These are phyloP conservation scores for Catharanthus roseus DNA, from an alignment of 257 asterid species.

Conservation along the genomic window DNA sequence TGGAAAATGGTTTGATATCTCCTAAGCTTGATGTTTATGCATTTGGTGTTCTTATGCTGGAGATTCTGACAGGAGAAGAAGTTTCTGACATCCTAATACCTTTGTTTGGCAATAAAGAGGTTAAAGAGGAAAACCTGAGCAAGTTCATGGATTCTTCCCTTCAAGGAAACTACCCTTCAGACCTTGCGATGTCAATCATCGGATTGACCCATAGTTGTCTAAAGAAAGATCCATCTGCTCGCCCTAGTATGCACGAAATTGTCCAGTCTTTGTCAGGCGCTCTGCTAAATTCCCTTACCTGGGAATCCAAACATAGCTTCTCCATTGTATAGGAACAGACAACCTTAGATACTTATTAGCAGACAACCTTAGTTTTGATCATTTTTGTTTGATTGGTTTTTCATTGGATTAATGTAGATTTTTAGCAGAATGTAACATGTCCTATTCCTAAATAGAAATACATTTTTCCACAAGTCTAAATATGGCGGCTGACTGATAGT, in stretches of 20 bases:
- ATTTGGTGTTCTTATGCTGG: conserved; percentile 73
- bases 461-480: neutral
- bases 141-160: conserved; percentile 53
- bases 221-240: conserved; percentile 52
- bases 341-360: conserved; percentile 23
- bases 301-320: conserved; percentile 47
- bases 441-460: no score
- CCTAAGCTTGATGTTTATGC: conserved; percentile 82
- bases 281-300: conserved; percentile 37
- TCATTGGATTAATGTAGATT: neutral
- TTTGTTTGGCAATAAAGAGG: conserved; percentile 27
- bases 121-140: conserved; percentile 32
- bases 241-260: conserved; percentile 66
- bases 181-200: conserved; percentile 41
- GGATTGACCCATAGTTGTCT: conserved; percentile 53
- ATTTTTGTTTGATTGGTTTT: conserved; percentile 1
- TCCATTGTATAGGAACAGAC: conserved; percentile 20
- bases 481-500: neutral
- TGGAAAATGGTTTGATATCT: conserved; percentile 78
- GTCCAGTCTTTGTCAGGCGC: conserved; percentile 57
- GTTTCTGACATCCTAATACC: conserved; percentile 37
- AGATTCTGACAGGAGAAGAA: conserved; percentile 76
- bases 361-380: neutral
- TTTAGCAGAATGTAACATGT: no score
- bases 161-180: conserved; percentile 48